Base-by-base conservation (phyloP, 2,329 filamentous ascomycete genomes). In the Stagonosporopsis chrysanthemi region DNA sequence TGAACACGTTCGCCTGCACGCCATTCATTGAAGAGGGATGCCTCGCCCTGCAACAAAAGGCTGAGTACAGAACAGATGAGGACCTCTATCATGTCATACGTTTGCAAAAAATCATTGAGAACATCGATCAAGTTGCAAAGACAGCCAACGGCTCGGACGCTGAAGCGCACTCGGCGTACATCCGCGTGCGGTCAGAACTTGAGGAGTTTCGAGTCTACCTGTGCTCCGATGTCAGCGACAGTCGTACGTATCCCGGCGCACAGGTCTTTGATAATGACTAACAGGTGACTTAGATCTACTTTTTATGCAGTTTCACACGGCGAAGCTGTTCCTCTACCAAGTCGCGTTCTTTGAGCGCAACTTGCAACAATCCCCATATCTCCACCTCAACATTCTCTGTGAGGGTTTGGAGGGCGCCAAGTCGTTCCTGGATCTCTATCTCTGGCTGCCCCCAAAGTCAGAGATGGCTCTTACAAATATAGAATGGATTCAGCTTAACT, bases 401-500 rank as follows among this genome's bases (percentile, higher is more conserved):
- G 61, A 57, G 56, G 62, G 69, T 2, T 57, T 71, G 12, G 70
- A 71, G 60, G 61, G 64, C 7, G 66, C 67, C 17, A 71, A 68
- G 29, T 68, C 66, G 2, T 72, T 71, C 24, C 65, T 76, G 3
- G 68, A 73, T n/a, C 57, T 71, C 11, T 77, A 75, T 35, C 51
- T 78, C 5, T 70, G 68, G 41, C 63, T 79, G 1, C 76, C 76
- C 3, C 62, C 69, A 4, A 68, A 70, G 33, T 65, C 69, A 6
- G 77, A 80, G 51, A 66, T 72, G 41, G 63, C 64, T 1, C 68
- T 79, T 17, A 78, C 73, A 33, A 78, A 79, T 46, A 66, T 74
- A 1, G 70, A 78, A 56, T 79, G 77, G 76, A 66, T 80, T 2
- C 77, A 79, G 55, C 49, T 78, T 15, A 75, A 70, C 4, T 78